Evolutionary conservation across 768 basidiomycete species (phyloP), one percentile per base, ranked within the genome.

Genomic region (Suillus plorans): DNA sequence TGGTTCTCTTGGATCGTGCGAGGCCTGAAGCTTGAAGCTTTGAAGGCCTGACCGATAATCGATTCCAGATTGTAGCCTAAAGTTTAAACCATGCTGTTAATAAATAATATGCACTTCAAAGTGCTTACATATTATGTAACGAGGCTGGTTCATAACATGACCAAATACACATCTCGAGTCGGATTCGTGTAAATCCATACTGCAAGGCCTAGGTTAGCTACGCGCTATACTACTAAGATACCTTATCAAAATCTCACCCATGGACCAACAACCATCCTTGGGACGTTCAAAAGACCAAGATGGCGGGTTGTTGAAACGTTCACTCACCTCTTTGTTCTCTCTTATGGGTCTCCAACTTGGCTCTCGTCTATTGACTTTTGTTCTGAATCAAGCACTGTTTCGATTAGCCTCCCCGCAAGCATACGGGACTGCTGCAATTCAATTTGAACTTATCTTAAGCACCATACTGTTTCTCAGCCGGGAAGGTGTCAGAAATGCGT

Each of bases 381-480:
- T 82, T 5, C 83, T 99, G 31, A 99, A 99, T 77, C 96, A 97
- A 76, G 85, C 86, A 0, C 82, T 98, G 14, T 81, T 98, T 47
- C 88, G 94, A 1, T 81, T 95, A 36, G 89, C 91, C 2, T 89
- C 94, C 0, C 95, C 96, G 1, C 85, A 86, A 41, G 90, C 89
- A 16, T 96, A 94, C 73, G 91, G 97, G 12, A 95, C 92, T 0
- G 95, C 94, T 18, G 87, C 94, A 0, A 91, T 99, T 66, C 96
- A 97, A 71, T 95, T 99, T 76, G 97, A 99, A 74, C 85, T 98
- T 34, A 73, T 99, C 31, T 84, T 92, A 55, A 92, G 90, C 69
- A 95, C 95, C 13, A 92, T 96, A 70, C 81, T 99, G 52, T 98
- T 99, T 75, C 82, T 99, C 9, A 89, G 90, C 41, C 83, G 97